Evolutionary conservation across 371 early-diverging fungal genomes (phyloP), one percentile per base, ranked within the genome.

Genomic region (Dipsacomyces acuminosporus): DNA sequence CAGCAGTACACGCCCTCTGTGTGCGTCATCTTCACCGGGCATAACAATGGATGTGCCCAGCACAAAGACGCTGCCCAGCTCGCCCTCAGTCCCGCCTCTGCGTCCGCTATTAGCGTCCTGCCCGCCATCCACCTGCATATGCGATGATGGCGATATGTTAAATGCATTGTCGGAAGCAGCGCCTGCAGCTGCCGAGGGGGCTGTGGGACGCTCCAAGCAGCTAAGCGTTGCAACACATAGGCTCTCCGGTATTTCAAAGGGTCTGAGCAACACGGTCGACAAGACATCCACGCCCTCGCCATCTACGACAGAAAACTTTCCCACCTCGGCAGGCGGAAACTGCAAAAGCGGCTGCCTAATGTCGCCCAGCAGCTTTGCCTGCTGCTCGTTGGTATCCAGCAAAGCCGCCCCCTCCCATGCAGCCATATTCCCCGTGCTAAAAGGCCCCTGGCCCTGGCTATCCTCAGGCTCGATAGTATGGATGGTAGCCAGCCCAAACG

Each of bases 291-390:
- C 87, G 0, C 83, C 79, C 48, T 79, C 77, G 45, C 86, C 87
- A 51, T 91, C 91, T 7, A 88, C 59, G 1, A 93, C 64, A 3
- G 81, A 76, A 30, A 94, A 44, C 44, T 74, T 78, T 1, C 81
- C 80, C 14, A 59, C 48, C 24, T 81, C 82, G 6, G n/a, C 30
- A 0, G 70, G 70, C 36, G 45, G 48, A 0, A 15, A 2, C 2
- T 17, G 9, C 9, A 22, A 21, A 0, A 41, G 7, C 15, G 42
- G 25, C 1, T 23, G 25, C 14, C 42, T 24, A 18, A 35, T 36
- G 45, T 46, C 41, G 21, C 22, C 21, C 0, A 51, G 8, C 14
- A 30, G 20, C 26, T 8, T n/a, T 15, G 23, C 47, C 47, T 59
- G 59, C 54, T 42, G 59, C 21, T 21, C 25, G 20, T 43, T 35